Percentiles rank a stretch among this genome's conserved stretches.
These are phyloP conservation scores for Cryptomeria japonica DNA, from an alignment of 75 land plant genomes.

Conservation along the genomic window DNA sequence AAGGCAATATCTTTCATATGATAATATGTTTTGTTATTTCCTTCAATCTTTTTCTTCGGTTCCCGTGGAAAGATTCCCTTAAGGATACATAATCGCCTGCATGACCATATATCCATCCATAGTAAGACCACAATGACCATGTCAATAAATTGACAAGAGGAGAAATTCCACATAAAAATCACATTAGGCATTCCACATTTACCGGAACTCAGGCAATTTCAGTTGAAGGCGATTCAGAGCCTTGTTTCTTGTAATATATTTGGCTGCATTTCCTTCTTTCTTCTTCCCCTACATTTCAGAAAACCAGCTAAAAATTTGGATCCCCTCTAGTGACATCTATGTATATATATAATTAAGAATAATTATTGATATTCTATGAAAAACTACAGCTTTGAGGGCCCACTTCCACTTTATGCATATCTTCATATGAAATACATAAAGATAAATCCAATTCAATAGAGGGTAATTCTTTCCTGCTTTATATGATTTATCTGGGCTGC, in stretches of 20 bases:
- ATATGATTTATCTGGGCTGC: background rate
- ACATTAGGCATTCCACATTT: background rate
- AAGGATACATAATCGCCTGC: constrained; percentile 79
- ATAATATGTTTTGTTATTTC: constrained; percentile 93
- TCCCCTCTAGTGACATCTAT: background rate
- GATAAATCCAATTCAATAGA: background rate
- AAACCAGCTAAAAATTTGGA: background rate
- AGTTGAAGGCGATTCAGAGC: constrained; percentile 73
- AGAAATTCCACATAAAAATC: background rate
- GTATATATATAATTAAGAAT: background rate
- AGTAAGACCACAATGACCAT: background rate
- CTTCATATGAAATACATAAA: background rate
- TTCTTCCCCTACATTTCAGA: constrained; percentile 65
- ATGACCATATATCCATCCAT: constrained; percentile 8
- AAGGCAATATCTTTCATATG: constrained; percentile 87
- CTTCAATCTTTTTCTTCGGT: constrained; percentile 94
- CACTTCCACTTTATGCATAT: background rate
- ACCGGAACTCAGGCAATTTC: constrained; percentile 77
- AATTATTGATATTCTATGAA: background rate
- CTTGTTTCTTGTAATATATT: constrained; percentile 87
- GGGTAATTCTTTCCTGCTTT: background rate
- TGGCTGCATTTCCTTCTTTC: constrained; percentile 95
- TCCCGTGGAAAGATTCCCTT: constrained; percentile 92
- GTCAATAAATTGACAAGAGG: background rate
- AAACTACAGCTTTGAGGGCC: background rate